Percentiles rank a stretch among this genome's conserved stretches.
These are phyloP conservation scores for Adansonia rubrostipa DNA, from an alignment of 441 rosid species.

Conservation along the genomic window DNA sequence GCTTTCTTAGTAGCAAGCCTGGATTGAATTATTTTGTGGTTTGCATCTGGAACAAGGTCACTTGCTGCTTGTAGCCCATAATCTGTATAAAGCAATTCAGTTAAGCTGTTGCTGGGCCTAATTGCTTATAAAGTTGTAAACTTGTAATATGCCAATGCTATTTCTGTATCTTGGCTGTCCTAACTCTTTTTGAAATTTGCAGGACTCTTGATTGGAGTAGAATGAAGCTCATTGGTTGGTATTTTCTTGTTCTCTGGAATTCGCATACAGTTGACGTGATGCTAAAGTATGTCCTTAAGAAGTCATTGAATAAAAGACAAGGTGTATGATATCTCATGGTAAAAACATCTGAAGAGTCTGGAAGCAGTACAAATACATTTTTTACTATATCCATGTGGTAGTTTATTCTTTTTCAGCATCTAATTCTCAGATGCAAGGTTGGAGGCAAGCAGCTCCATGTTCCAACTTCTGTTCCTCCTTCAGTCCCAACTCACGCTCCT, in stretches of 20 bases:
- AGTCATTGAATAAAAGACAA: slow-evolving; percentile 22
- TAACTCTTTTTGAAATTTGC: slow-evolving; percentile 23
- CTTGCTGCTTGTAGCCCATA: background rate
- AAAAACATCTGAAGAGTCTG: slow-evolving; percentile 24
- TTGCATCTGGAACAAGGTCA: background rate
- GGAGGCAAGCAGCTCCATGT: slow-evolving; percentile 23
- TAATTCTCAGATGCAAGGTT: slow-evolving; percentile 18
- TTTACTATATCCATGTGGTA: background rate
- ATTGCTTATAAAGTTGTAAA: background rate
- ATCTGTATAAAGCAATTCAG: background rate
- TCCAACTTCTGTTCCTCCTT: background rate
- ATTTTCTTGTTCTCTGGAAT: slow-evolving; percentile 4
- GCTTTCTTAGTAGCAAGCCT: background rate
- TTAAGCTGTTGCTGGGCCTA: background rate
- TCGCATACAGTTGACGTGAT: slow-evolving; percentile 21
- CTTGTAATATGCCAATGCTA: background rate
- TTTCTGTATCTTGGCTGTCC: background rate
- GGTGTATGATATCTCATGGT: slow-evolving; percentile 7
- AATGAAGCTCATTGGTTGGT: slow-evolving; percentile 40
- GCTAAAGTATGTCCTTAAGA: slow-evolving; percentile 14
- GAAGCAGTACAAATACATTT: slow-evolving; percentile 25
- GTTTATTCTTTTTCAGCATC: slow-evolving; percentile 16
- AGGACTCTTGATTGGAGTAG: slow-evolving; percentile 29
- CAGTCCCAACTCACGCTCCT: background rate
- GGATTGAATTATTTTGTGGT: background rate